Evolutionary conservation across 371 early-diverging fungal genomes (phyloP).

Genomic region (Saksenaea oblongispora): DNA sequence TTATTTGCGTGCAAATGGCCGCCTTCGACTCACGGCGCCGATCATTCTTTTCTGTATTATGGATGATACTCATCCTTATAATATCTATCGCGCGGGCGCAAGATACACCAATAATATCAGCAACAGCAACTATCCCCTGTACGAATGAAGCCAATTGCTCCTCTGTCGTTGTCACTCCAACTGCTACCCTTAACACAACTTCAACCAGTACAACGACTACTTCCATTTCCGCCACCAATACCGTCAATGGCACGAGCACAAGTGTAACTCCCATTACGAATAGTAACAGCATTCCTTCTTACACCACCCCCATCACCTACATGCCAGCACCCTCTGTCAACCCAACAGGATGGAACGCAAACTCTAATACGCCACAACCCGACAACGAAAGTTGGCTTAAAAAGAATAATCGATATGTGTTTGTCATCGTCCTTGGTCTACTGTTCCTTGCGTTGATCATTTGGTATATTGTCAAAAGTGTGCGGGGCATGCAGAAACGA

Average conservation of each 20-base stretch:
- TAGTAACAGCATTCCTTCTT: not conserved
- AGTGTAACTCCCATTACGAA: not conserved
- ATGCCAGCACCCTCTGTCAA: not conserved
- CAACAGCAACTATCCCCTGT: not conserved
- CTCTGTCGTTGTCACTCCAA: not conserved
- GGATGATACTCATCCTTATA: not conserved
- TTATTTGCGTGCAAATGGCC: not conserved
- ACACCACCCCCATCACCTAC: not conserved
- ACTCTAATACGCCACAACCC: slow-evolving; percentile 3
- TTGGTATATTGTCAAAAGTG: slow-evolving; percentile 23
- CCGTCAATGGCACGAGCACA: not conserved
- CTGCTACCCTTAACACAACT: not conserved
- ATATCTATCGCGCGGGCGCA: slow-evolving; percentile 3
- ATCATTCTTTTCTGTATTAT: not conserved
- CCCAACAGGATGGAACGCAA: slow-evolving; percentile 13
- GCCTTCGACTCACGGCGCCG: slow-evolving; percentile 4
- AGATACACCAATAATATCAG: not conserved
- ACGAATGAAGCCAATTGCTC: not conserved
- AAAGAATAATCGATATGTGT: slow-evolving; percentile 21
- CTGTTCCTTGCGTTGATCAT: slow-evolving; percentile 17
- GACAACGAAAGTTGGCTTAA: slow-evolving; percentile 24
- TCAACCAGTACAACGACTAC: not conserved
- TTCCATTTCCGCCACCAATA: not conserved
- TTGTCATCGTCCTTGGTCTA: slow-evolving; percentile 21
- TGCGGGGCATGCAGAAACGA: slow-evolving; percentile 24